Conservation (phyloP, 805 yeast genomes). For the Cyberlindnera amylophila region DNA sequence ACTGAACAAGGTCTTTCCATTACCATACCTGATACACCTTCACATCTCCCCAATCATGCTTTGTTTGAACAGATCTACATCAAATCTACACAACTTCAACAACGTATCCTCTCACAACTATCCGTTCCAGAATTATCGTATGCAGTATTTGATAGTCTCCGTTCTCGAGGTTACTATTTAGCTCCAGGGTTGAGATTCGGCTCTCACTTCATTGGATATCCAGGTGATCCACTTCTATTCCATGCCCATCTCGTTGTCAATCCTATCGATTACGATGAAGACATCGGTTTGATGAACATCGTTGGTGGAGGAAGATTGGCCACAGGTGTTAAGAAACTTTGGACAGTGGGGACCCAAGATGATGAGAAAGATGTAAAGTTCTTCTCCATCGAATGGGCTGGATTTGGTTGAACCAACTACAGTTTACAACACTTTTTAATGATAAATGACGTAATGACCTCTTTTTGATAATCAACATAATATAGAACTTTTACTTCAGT, state of each 20-base stretch:
- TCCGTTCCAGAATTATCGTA: conserved; percentile 5
- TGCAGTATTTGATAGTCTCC: conserved; percentile 13
- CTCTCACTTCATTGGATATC: conserved; percentile 83
- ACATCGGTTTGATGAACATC: conserved; percentile 53
- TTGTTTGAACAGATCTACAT: conserved; percentile 13
- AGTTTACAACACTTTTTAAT: background rate
- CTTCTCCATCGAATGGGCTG: conserved; percentile 93
- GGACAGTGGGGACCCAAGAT: conserved; percentile 51
- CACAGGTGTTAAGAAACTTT: conserved; percentile 85
- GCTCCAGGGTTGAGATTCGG: conserved; percentile 93
- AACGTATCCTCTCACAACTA: conserved; percentile 2
- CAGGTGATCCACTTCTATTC: conserved; percentile 89
- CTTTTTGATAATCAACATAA: background rate
- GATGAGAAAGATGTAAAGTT: conserved; percentile 33
- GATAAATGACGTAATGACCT: conserved; percentile 1
- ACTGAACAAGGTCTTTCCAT: conserved; percentile 17
- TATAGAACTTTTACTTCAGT: conserved; percentile 2
- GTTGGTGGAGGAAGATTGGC: conserved; percentile 89
- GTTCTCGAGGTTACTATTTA: conserved; percentile 44
- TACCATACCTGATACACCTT: conserved; percentile 20
- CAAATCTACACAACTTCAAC: conserved; percentile 16
- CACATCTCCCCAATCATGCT: conserved; percentile 12
- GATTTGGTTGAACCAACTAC: conserved; percentile 60
- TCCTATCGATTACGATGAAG: conserved; percentile 44
- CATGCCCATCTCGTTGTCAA: conserved; percentile 83